phyloP scores from a whole-genome alignment of 495 filamentous ascomycete species.

The Friedmanniomyces simplex region DNA sequence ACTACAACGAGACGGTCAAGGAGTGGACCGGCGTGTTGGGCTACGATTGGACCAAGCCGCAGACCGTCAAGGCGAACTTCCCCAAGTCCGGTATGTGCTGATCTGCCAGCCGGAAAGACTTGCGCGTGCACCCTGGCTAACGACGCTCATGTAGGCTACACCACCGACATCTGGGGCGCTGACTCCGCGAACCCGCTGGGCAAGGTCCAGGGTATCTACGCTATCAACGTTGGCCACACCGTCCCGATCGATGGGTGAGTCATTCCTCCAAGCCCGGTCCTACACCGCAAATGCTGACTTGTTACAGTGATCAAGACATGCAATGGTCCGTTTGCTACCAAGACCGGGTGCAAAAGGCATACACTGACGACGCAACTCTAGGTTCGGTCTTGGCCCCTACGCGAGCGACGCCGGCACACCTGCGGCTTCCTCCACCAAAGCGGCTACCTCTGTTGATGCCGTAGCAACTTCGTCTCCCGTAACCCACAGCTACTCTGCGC shows the following conservation, averaged over 20 bases:
- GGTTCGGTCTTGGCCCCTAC: conserved; percentile 17
- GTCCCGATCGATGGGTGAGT: conserved; percentile 19
- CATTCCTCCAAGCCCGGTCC: no score
- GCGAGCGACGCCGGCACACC: neutral
- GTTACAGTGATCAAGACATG: conserved; percentile 14
- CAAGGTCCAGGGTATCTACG: conserved; percentile 15
- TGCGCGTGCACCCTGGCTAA: no score
- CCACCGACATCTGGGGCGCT: conserved; percentile 18
- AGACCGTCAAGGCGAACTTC: conserved; percentile 30
- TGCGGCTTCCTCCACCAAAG: neutral
- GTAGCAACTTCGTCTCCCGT: neutral
- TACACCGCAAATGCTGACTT: no score
- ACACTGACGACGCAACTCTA: no score
- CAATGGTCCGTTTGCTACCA: no score
- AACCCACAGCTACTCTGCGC: neutral
- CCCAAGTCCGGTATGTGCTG: conserved; percentile 36
- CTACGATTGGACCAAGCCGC: conserved; percentile 18
- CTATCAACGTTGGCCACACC: conserved; percentile 17
- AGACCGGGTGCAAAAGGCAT: no score
- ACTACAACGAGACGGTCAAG: conserved; percentile 44
- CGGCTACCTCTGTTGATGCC: neutral
- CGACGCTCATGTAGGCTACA: no score
- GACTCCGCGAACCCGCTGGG: conserved; percentile 11
- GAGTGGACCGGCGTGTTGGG: conserved; percentile 48
- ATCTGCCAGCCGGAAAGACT: no score